These are phyloP conservation scores for Blepharisma japonicum DNA, from an alignment of 73 alveolate genomes.

Conservation along the genomic window DNA sequence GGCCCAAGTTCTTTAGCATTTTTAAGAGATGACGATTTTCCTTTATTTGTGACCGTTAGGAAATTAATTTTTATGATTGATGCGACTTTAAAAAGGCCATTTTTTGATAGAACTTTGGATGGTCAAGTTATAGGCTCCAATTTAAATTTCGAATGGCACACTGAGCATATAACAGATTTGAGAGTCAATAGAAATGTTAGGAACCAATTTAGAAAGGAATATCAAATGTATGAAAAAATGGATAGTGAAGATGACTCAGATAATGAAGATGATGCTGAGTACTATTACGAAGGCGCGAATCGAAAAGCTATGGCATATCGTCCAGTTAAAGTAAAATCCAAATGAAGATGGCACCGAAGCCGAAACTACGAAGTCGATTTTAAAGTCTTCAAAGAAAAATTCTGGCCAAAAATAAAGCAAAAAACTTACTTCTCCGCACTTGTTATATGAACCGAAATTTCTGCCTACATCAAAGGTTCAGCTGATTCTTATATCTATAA, in stretches of 20 bases:
- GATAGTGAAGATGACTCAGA: neutral
- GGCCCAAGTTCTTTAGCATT: conserved; percentile 35
- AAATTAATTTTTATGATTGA: conserved; percentile 67
- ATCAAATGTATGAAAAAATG: neutral
- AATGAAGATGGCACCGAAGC: conserved; percentile 30
- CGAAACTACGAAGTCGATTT: conserved; percentile 62
- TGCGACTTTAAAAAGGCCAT: conserved; percentile 62
- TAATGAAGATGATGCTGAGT: neutral
- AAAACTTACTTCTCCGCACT: conserved; percentile 30
- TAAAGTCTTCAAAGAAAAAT: conserved; percentile 50
- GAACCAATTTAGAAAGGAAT: neutral
- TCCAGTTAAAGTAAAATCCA: conserved; percentile 3
- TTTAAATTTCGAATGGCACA: conserved; percentile 67
- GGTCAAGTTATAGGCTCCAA: conserved; percentile 62
- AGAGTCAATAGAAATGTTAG: conserved; percentile 47
- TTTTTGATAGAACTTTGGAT: conserved; percentile 58
- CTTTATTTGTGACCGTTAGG: conserved; percentile 69
- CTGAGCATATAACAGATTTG: conserved; percentile 64
- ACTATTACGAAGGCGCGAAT: conserved; percentile 30
- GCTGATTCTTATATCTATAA: conserved; percentile 28
- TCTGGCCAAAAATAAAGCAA: conserved; percentile 45
- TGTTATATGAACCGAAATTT: conserved; percentile 78
- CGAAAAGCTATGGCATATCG: conserved; percentile 35
- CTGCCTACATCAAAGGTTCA: conserved; percentile 67
- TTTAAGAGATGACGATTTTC: conserved; percentile 48